Conservation (phyloP, 495 filamentous ascomycete genomes). For the Tuber microsphaerosporum region DNA sequence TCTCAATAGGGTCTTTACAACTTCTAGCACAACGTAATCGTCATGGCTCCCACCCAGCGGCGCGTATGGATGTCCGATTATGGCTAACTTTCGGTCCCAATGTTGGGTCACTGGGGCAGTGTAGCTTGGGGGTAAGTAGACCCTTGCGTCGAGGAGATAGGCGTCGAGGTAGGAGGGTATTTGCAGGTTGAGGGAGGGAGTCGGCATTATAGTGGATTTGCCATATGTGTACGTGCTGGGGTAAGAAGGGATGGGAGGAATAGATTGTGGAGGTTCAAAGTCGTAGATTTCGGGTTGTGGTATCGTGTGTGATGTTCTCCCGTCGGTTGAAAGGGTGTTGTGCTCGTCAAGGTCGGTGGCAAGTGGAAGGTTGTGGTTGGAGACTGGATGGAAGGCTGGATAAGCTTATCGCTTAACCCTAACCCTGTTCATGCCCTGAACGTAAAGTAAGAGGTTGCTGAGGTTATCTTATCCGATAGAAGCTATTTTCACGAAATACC, state of each 20-base stretch:
- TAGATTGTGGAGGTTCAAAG: not conserved
- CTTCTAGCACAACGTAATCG: conserved; percentile 63
- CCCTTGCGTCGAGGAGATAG: conserved; percentile 63
- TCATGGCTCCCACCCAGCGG: conserved; percentile 79
- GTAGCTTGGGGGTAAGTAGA: conserved; percentile 59
- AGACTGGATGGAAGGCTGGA: not conserved
- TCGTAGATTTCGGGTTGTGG: not conserved
- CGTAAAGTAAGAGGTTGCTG: not conserved
- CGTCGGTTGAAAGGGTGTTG: not conserved
- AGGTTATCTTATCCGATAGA: no score
- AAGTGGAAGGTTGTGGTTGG: not conserved
- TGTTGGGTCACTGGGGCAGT: conserved; percentile 42
- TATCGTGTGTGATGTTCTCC: not conserved
- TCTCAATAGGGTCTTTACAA: conserved; percentile 57
- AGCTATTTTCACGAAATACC: no score
- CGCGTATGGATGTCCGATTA: conserved; percentile 88
- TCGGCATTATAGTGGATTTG: conserved; percentile 36
- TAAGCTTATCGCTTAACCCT: not conserved
- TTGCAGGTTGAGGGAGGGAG: conserved; percentile 62
- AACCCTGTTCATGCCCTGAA: not conserved
- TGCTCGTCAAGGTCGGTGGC: not conserved
- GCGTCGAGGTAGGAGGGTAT: conserved; percentile 80
- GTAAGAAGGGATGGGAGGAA: not conserved
- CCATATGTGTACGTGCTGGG: conserved; percentile 9
- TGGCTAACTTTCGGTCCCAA: conserved; percentile 52